Base-by-base conservation (phyloP, 2,329 filamentous ascomycete genomes). In the Pochonia chlamydosporia region DNA sequence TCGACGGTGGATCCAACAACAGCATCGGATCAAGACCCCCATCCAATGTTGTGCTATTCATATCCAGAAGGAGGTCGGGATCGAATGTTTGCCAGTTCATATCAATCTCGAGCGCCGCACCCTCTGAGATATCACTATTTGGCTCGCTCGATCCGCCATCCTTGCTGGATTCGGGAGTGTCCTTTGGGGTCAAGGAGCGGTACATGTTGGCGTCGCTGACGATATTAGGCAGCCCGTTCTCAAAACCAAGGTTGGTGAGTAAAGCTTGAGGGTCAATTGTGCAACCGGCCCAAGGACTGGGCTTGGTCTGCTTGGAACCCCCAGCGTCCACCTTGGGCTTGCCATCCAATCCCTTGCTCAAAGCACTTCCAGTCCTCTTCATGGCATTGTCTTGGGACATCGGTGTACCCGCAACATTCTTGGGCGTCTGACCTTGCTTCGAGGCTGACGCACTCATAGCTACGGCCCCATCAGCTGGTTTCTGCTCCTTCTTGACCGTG, bases 151-250 rank as follows among this genome's bases (percentile, higher is more conserved):
- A 62, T 4, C 76, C 74, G 54, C 74, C 75, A 48, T 84, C 79
- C 59, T 82, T 81, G 61, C 71, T 78, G 2, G 80, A 84, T 54
- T 83, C 81, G 1, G 81, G 81, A 7, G 81, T 84, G 57, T 84
- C 79, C 50, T 82, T 80, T 1, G 80, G 79, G 21, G 80, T 80
- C 48, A 76, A 65, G 1, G 75, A 72, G 18, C 74, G 73, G 55
- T 79, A 81, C 8, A 76, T 65, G 46, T 63, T 70, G 59, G 76
- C 71, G 51, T 83, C 76, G 11, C 70, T 69, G 46, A 80, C 73
- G 3, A 75, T 68, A 16, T 73, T 78, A 47, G 55, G 59, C 41
- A 66, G 51, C 13, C 65, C 59, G 35, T 58, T 60, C 36, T 66
- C 64, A 18, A 65, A 57, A 0, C 63, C 64, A 7, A 68, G 54